A percentile compares a stretch with the other conserved stretches of the same genome.
phyloP scores from a whole-genome alignment of 805 yeast species.

The Spathaspora gorwiae region DNA sequence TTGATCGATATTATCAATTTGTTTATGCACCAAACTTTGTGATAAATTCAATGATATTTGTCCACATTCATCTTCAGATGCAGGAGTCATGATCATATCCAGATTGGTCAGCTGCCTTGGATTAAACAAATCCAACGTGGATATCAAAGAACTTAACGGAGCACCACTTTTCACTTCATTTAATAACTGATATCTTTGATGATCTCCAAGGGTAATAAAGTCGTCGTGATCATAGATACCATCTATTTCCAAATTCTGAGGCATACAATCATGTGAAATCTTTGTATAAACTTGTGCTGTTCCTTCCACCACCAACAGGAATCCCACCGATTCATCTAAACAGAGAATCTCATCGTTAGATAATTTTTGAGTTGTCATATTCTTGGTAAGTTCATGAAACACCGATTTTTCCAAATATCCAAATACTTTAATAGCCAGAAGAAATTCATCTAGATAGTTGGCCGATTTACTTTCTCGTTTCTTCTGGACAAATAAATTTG shows the following conservation, averaged over 20 bases:
- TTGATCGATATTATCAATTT: not conserved
- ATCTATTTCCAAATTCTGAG: constrained; percentile 3
- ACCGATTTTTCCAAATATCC: constrained; percentile 89
- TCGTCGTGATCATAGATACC: constrained; percentile 33
- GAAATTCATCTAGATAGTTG: constrained; percentile 81
- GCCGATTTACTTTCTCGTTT: constrained; percentile 30
- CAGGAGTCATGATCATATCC: constrained; percentile 1
- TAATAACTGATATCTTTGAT: constrained; percentile 63
- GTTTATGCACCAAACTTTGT: not conserved
- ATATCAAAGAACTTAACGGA: constrained; percentile 78
- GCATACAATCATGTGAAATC: constrained; percentile 20
- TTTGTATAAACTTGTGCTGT: constrained; percentile 72
- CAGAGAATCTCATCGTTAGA: constrained; percentile 71
- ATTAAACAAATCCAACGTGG: constrained; percentile 69
- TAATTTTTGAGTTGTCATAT: constrained; percentile 83
- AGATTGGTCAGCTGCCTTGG: not conserved
- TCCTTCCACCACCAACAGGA: constrained; percentile 91
- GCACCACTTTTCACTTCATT: constrained; percentile 80
- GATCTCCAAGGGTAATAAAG: constrained; percentile 42
- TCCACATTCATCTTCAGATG: constrained; percentile 1
- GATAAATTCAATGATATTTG: not conserved
- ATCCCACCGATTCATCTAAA: constrained; percentile 74
- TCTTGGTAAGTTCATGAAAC: constrained; percentile 86
- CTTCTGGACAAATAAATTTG: constrained; percentile 21
- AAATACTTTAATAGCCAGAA: constrained; percentile 87